These are phyloP conservation scores for Medicago ruthenica DNA, from an alignment of 306 rosid species.

Conservation along the genomic window DNA sequence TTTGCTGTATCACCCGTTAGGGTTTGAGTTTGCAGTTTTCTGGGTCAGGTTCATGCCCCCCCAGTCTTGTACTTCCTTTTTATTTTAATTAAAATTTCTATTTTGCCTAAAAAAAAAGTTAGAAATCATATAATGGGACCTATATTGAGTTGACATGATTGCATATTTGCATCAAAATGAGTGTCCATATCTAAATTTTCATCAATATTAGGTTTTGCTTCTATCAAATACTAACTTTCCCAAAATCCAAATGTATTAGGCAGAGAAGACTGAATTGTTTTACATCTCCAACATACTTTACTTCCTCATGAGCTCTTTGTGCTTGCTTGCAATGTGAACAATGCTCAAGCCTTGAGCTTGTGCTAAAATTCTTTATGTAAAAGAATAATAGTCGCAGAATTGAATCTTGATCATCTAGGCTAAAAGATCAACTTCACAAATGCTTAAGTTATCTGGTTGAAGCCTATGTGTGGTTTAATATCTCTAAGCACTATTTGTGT, in stretches of 20 bases:
- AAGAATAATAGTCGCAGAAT: neutral
- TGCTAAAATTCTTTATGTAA: conserved; percentile 8
- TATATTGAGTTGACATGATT: conserved; percentile 20
- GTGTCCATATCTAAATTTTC: conserved; percentile 26
- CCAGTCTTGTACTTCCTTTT: too few species aligned
- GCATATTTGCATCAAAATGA: conserved; percentile 24
- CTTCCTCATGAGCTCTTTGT: neutral
- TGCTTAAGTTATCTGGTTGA: conserved; percentile 21
- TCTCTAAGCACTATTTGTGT: conserved; percentile 13
- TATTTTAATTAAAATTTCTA: too few species aligned
- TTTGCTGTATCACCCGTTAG: too few species aligned
- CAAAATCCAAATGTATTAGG: conserved; percentile 3
- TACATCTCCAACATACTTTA: conserved; percentile 8
- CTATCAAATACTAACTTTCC: conserved; percentile 8
- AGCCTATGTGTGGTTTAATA: conserved; percentile 18
- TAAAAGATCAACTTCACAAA: conserved; percentile 23
- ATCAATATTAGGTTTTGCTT: neutral
- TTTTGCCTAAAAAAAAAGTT: neutral
- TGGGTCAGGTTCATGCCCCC: too few species aligned
- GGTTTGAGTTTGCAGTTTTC: too few species aligned
- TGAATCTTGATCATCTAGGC: conserved; percentile 7
- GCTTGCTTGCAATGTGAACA: conserved; percentile 15
- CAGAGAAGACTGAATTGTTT: conserved; percentile 12
- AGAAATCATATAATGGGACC: conserved; percentile 21
- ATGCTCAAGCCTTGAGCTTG: conserved; percentile 4